phyloP scores from a whole-genome alignment of 805 yeast species.

The Saturnispora serradocipensis region DNA sequence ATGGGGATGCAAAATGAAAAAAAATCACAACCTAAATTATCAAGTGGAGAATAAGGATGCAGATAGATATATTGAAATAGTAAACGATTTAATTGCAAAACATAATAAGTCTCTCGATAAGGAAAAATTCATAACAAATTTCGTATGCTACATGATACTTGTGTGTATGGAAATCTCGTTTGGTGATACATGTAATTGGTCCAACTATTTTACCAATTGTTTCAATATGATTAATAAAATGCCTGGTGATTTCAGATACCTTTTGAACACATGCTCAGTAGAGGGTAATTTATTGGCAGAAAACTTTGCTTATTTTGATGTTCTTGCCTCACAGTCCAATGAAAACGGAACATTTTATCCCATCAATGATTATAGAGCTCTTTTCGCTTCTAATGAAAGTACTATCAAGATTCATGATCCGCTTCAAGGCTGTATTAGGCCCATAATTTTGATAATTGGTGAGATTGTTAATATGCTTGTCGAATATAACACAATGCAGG shows the following conservation, averaged over 20 bases:
- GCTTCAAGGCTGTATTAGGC: conserved; percentile 34
- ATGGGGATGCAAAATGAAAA: conserved; percentile 38
- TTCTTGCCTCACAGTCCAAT: conserved; percentile 31
- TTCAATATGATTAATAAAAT: conserved; percentile 19
- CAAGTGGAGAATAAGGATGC: conserved; percentile 18
- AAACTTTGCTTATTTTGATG: conserved; percentile 34
- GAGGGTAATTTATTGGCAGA: conserved; percentile 28
- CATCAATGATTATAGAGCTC: conserved; percentile 25
- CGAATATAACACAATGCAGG: conserved; percentile 15
- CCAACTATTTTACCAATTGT: conserved; percentile 23
- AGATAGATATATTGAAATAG: conserved; percentile 11
- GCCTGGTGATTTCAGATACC: conserved; percentile 23
- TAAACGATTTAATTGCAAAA: conserved; percentile 9
- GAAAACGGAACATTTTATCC: conserved; percentile 31
- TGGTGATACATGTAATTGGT: conserved; percentile 30
- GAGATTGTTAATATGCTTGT: conserved; percentile 29
- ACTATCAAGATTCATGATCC: conserved; percentile 27
- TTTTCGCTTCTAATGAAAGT: conserved; percentile 17
- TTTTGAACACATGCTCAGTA: conserved; percentile 25
- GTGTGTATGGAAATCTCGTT: conserved; percentile 27
- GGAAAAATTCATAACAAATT: conserved; percentile 19
- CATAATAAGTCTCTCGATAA: conserved; percentile 10
- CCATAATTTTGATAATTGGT: conserved; percentile 29
- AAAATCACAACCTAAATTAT: conserved; percentile 16
- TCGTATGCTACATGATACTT: conserved; percentile 24